A percentile compares a stretch with the other conserved stretches of the same genome.
phyloP scores from a whole-genome alignment of 352 stramenopile species.

The Pythium vanterpoolii region DNA sequence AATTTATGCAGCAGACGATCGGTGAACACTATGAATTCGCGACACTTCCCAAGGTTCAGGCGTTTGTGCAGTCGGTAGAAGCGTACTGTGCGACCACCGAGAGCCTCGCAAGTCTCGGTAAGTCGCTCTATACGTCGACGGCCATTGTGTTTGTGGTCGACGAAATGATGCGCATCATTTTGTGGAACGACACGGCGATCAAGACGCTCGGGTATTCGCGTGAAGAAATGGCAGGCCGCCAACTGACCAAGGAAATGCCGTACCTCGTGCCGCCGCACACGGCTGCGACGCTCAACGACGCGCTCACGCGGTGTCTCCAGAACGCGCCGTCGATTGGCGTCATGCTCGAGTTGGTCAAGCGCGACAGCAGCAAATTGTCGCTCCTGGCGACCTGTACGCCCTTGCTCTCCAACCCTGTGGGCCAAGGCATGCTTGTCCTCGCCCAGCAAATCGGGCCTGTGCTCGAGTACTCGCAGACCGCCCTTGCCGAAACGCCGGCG shows the following conservation, averaged over 20 bases:
- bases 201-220: constrained; percentile 66
- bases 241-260: constrained; percentile 64
- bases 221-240: constrained; percentile 79
- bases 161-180: constrained; percentile 80
- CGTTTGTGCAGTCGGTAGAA: constrained; percentile 69
- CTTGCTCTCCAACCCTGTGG: constrained; percentile 68
- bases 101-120: constrained; percentile 76
- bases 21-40: constrained; percentile 72
- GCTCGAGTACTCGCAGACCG: constrained; percentile 17
- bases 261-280: constrained; percentile 63
- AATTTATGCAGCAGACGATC: too few relatives aligned
- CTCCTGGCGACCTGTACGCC: constrained; percentile 70
- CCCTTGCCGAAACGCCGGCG: constrained; percentile 47
- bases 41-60: constrained; percentile 61
- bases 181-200: constrained; percentile 84
- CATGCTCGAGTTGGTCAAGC: constrained; percentile 57
- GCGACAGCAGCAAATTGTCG: constrained; percentile 56
- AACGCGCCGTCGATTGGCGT: constrained; percentile 45
- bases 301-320: constrained; percentile 58
- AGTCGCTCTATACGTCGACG: constrained; percentile 77
- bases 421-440: constrained; percentile 78
- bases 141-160: constrained; percentile 82
- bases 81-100: constrained; percentile 72
- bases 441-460: constrained; percentile 62
- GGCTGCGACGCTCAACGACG: constrained; percentile 47